Base-by-base conservation (phyloP, 1,284 basidiomycete species). In the Rhodotorula sp. region DNA sequence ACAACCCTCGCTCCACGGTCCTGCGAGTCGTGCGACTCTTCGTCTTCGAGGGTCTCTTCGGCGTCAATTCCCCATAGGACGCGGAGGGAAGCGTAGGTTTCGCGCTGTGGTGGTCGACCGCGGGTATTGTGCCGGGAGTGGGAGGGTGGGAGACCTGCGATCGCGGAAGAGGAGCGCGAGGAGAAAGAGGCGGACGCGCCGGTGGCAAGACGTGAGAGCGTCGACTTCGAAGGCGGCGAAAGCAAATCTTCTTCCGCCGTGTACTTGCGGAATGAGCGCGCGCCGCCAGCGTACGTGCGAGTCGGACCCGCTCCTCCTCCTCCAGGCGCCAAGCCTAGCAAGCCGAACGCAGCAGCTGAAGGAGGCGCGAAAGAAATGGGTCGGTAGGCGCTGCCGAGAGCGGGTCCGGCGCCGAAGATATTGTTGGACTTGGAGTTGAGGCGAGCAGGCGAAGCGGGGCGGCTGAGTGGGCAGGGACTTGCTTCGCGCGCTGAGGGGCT, bases 21-120 rank as follows among this genome's bases (percentile, higher is more conserved):
- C 46, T 68, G 56, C 46, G 58, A 51, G 52, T 69, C 69, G 11
- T 37, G 40, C 44, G 58, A 62, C 30, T 73, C 71, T 31, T 56
- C 58, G 37, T 55, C 69, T 37, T 64, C 67, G 40, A 70, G 51
- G 15, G 58, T 34, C 51, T 73, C 69, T 34, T 73, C 72, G 48
- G 67, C 72, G 30, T 68, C 67, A 31, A 71, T 64, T 2, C 72
- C 72, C 69, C 64, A 69, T 28, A 55, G 44, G 22, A 44, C 22
- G 10, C 69, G 64, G 44, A 73, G 44, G 0, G 65, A 54, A 5
- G 69, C 58, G n/a, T 67, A 69, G 10, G 62, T 57, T 44, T 66
- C 58, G 13, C 67, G 48, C 13, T 48, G 47, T 26, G 59, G 24
- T 1, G 58, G 48, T 13, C 62, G 62, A 15, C 55, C n/a, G 59